A percentile compares a stretch with the other conserved stretches of the same genome.
Evolutionary conservation across 495 filamentous ascomycete genomes (phyloP).

Genomic region (Immersiella caudata): DNA sequence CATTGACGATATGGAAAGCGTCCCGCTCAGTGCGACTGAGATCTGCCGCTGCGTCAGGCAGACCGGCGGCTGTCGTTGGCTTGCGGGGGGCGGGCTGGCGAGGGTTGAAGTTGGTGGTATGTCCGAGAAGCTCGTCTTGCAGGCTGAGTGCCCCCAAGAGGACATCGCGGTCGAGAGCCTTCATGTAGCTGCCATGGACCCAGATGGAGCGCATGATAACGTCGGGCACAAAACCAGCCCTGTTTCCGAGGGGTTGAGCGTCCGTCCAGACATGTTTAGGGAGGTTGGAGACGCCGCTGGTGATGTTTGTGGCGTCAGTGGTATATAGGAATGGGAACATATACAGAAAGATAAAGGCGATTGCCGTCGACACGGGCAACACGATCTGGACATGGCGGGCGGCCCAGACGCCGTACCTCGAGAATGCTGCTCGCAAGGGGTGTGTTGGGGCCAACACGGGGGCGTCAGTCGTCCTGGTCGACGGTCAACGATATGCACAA

Average conservation of each 20-base stretch:
- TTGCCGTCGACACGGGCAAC: slow-evolving; percentile 64
- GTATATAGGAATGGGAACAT: slow-evolving; percentile 70
- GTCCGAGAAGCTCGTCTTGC: slow-evolving; percentile 61
- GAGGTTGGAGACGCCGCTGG: slow-evolving; percentile 60
- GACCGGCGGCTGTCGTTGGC: slow-evolving; percentile 2
- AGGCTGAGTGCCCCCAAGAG: slow-evolving; percentile 63
- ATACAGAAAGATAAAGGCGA: slow-evolving; percentile 64
- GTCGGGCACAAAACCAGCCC: slow-evolving; percentile 45
- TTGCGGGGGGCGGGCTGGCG: slow-evolving; percentile 28
- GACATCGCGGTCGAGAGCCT: slow-evolving; percentile 63
- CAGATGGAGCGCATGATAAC: slow-evolving; percentile 62
- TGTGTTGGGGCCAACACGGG: slow-evolving; percentile 61
- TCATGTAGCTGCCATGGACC: slow-evolving; percentile 69
- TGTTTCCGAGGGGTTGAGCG: slow-evolving; percentile 58
- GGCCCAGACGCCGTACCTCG: slow-evolving; percentile 62
- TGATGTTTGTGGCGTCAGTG: slow-evolving; percentile 59
- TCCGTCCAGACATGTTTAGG: slow-evolving; percentile 79
- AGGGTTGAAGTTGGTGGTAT: slow-evolving; percentile 55
- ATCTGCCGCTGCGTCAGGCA: slow-evolving; percentile 27
- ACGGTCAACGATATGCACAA: slow-evolving; percentile 18
- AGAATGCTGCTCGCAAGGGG: slow-evolving; percentile 61
- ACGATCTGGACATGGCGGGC: slow-evolving; percentile 68
- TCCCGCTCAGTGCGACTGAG: slow-evolving; percentile 49
- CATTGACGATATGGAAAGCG: slow-evolving; percentile 53
- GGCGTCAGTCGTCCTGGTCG: slow-evolving; percentile 60